Conservation (phyloP, 306 rosid genomes). For the Urtica urens region DNA sequence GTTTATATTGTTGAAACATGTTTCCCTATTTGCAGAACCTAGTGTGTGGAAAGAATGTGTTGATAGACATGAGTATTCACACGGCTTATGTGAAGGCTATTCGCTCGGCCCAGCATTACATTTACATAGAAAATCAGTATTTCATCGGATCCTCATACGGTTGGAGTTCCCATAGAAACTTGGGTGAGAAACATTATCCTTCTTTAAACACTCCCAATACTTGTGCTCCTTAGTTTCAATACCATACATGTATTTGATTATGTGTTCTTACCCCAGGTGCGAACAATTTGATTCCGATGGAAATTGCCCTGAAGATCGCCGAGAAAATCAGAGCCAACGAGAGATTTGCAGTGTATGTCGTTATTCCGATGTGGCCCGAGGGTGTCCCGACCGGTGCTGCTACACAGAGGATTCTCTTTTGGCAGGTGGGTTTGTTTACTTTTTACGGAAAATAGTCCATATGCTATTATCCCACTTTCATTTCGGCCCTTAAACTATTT, state of each 20-base stretch:
- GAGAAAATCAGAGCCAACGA: conserved; percentile 77
- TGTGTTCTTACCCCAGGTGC: conserved; percentile 52
- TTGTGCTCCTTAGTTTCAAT: background rate
- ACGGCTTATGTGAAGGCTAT: conserved; percentile 91
- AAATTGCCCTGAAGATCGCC: conserved; percentile 90
- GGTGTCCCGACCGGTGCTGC: conserved; percentile 87
- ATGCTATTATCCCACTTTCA: too few species aligned
- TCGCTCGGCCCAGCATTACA: conserved; percentile 88
- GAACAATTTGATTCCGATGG: conserved; percentile 94
- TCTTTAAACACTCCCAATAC: conserved; percentile 8
- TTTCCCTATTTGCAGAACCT: conserved; percentile 52
- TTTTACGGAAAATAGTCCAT: too few species aligned
- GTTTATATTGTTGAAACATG: conserved; percentile 14
- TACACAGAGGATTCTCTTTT: conserved; percentile 89
- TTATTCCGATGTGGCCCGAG: conserved; percentile 99
- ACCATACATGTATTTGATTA: background rate
- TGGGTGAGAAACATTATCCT: conserved; percentile 40
- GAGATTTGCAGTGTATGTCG: conserved; percentile 84
- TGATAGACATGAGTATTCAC: conserved; percentile 99
- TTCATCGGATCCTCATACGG: conserved; percentile 88
- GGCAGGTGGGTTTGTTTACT: conserved; percentile 73
- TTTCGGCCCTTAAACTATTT: too few species aligned
- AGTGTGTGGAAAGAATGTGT: conserved; percentile 85
- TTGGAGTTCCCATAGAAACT: conserved; percentile 65
- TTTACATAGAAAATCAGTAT: conserved; percentile 92